Base-by-base conservation (phyloP, 78 protist species). In the Dictyostelium capitatum region DNA sequence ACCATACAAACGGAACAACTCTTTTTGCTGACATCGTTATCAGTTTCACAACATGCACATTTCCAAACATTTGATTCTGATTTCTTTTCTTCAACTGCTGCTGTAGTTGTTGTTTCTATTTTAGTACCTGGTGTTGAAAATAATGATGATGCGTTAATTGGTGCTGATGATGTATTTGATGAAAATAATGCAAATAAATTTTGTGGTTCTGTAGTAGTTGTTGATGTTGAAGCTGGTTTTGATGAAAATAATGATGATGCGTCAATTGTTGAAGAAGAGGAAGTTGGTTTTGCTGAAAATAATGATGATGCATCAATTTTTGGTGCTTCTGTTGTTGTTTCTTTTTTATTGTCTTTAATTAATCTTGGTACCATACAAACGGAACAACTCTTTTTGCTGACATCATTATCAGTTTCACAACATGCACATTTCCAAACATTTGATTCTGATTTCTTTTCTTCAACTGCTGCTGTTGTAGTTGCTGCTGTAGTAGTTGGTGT, bases 301-400 rank as follows among this genome's bases (percentile, higher is more conserved):
- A 46, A 73, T 73, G 80, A 46, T 43, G 54, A 25, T 41, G 56
- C 9, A n/a, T 37, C 54, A 43, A 46, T 23, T n/a, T 46, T 32
- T 73, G 79, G 79, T 73, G 51, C 28, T 46, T 15, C 43, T 17
- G 8, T 7, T 17, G 25, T 6, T 47, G 17, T n/a, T 73, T 15
- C 10, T 32, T 47, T 77, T 43, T 54, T 79, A 10, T 9, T 12
- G 4, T 23, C 20, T 72, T 43, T 69, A 20, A 54, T 57, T n/a
- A 46, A 73, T 83, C 32, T 69, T 41, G 67, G 67, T 12, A 72
- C 91, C 80, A 83, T 54, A 25, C 91, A 83, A 15, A 72, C 43
- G 9, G 47, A 12, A 32, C 91, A 83, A 3, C 48, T 14, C 1
- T 72, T 83, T 6, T 10, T 54, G 1, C 20, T 72, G 1, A 6